phyloP scores from a whole-genome alignment of 1,139 yeast species.

The Suhomyces bribrorum region DNA sequence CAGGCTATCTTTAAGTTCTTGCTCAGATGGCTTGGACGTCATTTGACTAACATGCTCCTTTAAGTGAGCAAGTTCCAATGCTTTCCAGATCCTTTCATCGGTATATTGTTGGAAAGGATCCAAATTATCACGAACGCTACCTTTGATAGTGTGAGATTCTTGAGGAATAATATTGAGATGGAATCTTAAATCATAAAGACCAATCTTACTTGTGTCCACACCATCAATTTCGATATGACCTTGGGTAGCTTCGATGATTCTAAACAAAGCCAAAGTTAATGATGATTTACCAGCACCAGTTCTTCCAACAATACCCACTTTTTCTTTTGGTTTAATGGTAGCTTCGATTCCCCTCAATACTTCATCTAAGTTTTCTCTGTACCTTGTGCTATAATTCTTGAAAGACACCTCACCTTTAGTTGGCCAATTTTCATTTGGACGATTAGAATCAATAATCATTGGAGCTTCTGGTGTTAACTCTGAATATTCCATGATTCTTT shows the following conservation, averaged over 20 bases:
- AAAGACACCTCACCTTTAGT: constrained; percentile 25
- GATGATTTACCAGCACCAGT: constrained; percentile 38
- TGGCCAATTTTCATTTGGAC: constrained; percentile 30
- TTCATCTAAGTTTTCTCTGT: constrained; percentile 30
- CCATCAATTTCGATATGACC: constrained; percentile 32
- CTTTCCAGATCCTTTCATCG: constrained; percentile 32
- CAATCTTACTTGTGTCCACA: constrained; percentile 26
- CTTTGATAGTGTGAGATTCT: constrained; percentile 33
- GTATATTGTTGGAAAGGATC: constrained; percentile 28
- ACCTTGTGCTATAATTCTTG: constrained; percentile 27
- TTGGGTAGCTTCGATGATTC: constrained; percentile 30
- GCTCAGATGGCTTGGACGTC: constrained; percentile 22
- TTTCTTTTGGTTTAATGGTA: constrained; percentile 26
- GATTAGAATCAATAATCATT: constrained; percentile 24
- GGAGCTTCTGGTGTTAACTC: constrained; percentile 28
- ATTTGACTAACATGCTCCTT: constrained; percentile 29
- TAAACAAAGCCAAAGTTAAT: constrained; percentile 31
- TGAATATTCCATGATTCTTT: constrained; percentile 30
- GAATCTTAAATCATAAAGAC: constrained; percentile 30
- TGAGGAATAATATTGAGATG: constrained; percentile 35
- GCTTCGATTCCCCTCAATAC: constrained; percentile 27
- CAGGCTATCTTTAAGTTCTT: constrained; percentile 19
- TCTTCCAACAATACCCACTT: constrained; percentile 35
- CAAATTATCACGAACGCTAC: constrained; percentile 31
- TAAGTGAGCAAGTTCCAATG: constrained; percentile 30